Percentiles rank a stretch among this genome's conserved stretches.
phyloP scores from a whole-genome alignment of 1,284 basidiomycete genomes.

The Ustilago tritici region DNA sequence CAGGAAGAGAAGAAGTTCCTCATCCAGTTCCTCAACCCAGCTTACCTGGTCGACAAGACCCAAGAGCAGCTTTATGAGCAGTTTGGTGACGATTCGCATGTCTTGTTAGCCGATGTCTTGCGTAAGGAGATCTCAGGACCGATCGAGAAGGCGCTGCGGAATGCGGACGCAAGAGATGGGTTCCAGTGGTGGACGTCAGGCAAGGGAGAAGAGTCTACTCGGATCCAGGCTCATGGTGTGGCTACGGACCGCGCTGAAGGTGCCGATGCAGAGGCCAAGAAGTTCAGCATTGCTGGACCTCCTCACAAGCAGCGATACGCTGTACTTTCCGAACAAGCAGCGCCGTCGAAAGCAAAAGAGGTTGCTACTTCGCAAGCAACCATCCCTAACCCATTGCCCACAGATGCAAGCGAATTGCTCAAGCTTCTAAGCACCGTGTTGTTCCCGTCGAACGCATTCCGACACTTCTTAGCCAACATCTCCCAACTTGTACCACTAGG shows the following conservation, averaged over 20 bases:
- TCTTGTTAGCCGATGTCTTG: constrained; percentile 74
- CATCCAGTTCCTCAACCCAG: constrained; percentile 83
- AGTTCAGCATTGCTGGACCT: constrained; percentile 84
- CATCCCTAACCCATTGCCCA: constrained; percentile 44
- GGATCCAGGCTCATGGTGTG: constrained; percentile 59
- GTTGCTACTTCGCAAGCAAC: constrained; percentile 18
- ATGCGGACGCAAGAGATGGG: constrained; percentile 76
- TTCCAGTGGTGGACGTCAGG: constrained; percentile 63
- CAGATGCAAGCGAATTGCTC: constrained; percentile 54
- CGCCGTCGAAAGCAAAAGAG: constrained; percentile 40
- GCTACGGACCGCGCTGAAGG: constrained; percentile 31
- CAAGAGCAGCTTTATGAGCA: constrained; percentile 83
- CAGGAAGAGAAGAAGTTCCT: constrained; percentile 65
- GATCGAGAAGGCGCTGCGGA: constrained; percentile 57
- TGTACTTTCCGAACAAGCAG: constrained; percentile 69
- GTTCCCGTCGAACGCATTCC: constrained; percentile 86
- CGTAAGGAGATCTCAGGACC: constrained; percentile 58
- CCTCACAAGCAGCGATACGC: constrained; percentile 95
- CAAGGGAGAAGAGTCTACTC: constrained; percentile 42
- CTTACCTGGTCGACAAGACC: constrained; percentile 85
- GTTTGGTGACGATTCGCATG: constrained; percentile 88
- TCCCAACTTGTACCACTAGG: constrained; percentile 81
- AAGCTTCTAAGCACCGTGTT: constrained; percentile 57
- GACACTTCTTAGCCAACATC: constrained; percentile 87
- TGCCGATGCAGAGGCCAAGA: constrained; percentile 28